Evolutionary conservation across 441 rosid species (phyloP), one percentile per base, ranked within the genome.

Genomic region (Flueggea neowawraea): DNA sequence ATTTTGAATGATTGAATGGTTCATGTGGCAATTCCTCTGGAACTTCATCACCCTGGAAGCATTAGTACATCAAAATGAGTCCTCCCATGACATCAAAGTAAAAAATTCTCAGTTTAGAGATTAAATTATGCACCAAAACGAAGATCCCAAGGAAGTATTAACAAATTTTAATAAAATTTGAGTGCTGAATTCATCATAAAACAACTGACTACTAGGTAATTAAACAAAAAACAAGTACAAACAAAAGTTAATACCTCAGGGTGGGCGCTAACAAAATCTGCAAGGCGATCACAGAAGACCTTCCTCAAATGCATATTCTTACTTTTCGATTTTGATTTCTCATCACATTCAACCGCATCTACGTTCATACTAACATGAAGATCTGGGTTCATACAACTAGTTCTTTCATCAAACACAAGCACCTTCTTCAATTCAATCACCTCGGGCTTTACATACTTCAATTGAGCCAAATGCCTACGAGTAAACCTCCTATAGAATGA

Each of bases 341-440:
- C 67, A 41, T 69, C 84, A 11, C 53, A 70, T n/a, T 66, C 74
- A 41, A 88, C 55, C 0, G 85, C 85, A 57, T 88, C 83, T 3
- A 74, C 75, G 31, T 84, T 79, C 13, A 95, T 44, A 28, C 79
- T 69, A 50, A 95, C 66, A 54, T 81, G 78, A 69, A 95, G 91
- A 67, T 87, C 91, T 1, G 97, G 96, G 72, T 86, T 91, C 94
- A 85, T 84, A 39, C 90, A 89, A 28, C 88, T 60, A 14, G 87
- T 84, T 53, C 52, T 66, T 78, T 95, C 97, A 70, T 95, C 94
- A 58, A 78, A 66, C 49, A 64, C 49, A 11, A 83, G 73, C 10
- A 83, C 68, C 70, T 69, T 84, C 77, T 75, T 89, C 4, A 91
- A 65, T 75, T 86, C 92, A 17, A 95, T 78, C 0, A 75, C 92